Conservation (phyloP, 345 rosid species). For the Schrenkiella parvula region DNA sequence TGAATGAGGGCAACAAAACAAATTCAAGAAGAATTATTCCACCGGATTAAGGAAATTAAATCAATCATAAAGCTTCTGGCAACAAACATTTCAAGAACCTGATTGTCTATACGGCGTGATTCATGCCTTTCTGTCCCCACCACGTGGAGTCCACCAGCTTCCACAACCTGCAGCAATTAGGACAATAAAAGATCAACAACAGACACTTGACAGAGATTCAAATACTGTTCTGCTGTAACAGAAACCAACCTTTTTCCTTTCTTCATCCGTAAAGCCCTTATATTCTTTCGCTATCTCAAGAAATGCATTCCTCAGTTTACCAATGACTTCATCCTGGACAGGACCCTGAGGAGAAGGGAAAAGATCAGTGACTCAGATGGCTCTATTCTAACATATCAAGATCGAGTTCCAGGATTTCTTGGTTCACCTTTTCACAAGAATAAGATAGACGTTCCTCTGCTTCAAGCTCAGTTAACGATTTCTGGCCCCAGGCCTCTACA, state of each 20-base stretch:
- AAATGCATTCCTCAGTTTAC: conserved; percentile 72
- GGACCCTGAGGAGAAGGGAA: conserved; percentile 56
- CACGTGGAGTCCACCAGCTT: conserved; percentile 94
- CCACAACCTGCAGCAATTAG: conserved; percentile 58
- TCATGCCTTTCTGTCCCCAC: conserved; percentile 95
- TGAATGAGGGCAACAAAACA: conserved; percentile 26
- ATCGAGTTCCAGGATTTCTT: not conserved
- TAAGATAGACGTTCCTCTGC: conserved; percentile 94
- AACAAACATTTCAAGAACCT: conserved; percentile 42
- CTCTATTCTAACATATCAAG: not conserved
- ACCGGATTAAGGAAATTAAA: not conserved
- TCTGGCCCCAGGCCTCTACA: conserved; percentile 81
- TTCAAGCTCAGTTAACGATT: conserved; percentile 82
- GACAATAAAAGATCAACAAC: conserved; percentile 14
- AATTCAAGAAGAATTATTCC: not conserved
- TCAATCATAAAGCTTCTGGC: not conserved
- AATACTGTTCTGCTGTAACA: not conserved
- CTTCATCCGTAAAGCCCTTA: conserved; percentile 79
- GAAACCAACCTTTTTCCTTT: conserved; percentile 64
- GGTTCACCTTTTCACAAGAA: conserved; percentile 86
- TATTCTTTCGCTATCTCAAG: conserved; percentile 68
- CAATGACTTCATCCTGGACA: conserved; percentile 84
- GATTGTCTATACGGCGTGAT: conserved; percentile 91
- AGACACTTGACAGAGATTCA: conserved; percentile 10
- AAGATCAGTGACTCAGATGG: not conserved